Evolutionary conservation across 2,329 filamentous ascomycete genomes (phyloP), one percentile per base, ranked within the genome.

Genomic region (Sarocladium strictum): DNA sequence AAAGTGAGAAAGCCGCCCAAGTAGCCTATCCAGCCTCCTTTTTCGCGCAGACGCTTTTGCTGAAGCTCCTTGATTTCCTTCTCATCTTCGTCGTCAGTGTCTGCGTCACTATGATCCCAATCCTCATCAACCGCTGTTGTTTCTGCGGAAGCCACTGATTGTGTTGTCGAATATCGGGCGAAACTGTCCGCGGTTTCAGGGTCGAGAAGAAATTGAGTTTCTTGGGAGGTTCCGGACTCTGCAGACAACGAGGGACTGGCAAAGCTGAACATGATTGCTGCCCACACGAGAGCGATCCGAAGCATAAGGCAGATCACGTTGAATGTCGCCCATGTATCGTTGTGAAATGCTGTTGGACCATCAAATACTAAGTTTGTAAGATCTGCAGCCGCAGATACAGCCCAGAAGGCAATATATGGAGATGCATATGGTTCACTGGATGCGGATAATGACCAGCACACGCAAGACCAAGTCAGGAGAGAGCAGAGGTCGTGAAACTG

Each of bases 1-100:
- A 65, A 65, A 26, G 64, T 56, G 10, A 52, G 19, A 15, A 64
- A 61, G 1, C 61, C 61, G 45, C 55, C 59, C 9, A 65, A 53
- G 37, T 65, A 65, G 0, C 58, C 62, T 3, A 61, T 17, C 63
- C 60, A 63, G 7, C 63, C 63, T 1, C 61, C 62, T 3, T 55
- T 53, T 14, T 62, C 60, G 12, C 60, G 19, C 11, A 67, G 55
- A n/a, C 58, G 58, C 54, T 62, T 58, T 12, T 58, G 53, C 15
- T 62, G 63, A 3, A 57, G 54, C 7, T 56, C 55, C 53, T 61
- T 62, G 24, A 64, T 62, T 43, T 62, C 57, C 14, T 59, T 58
- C 35, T 58, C 56, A n/a, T 59, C 59, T 21, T 60, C 60, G 6
- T 60, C 60, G 6, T 60, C 58, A 2, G 53, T 65, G n/a, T 54